phyloP scores from a whole-genome alignment of 805 yeast species.

The Saturnispora hagleri region DNA sequence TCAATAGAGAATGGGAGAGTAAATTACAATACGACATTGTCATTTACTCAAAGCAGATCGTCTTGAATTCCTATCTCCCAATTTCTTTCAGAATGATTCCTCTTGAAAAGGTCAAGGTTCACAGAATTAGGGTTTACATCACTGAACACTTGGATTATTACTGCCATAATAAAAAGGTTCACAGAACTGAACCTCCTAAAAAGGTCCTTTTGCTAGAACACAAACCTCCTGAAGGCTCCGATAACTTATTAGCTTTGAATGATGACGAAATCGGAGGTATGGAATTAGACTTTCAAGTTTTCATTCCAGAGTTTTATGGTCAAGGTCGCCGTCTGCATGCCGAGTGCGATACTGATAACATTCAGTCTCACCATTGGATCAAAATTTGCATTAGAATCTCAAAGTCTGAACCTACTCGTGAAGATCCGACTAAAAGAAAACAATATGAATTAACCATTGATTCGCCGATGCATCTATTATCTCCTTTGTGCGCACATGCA shows the following conservation, averaged over 20 bases:
- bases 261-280: slow-evolving; percentile 53
- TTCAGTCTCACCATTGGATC: slow-evolving; percentile 93
- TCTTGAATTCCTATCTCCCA: slow-evolving; percentile 77
- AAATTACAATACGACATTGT: slow-evolving; percentile 83
- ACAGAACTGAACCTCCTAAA: slow-evolving; percentile 82
- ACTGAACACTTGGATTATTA: slow-evolving; percentile 89
- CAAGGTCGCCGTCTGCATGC: slow-evolving; percentile 62
- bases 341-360: slow-evolving; percentile 69
- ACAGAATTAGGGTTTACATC: slow-evolving; percentile 73
- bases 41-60: slow-evolving; percentile 80
- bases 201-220: slow-evolving; percentile 77
- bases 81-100: slow-evolving; percentile 79
- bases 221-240: slow-evolving; percentile 45
- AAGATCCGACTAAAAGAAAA: slow-evolving; percentile 49
- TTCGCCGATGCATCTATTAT: slow-evolving; percentile 80
- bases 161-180: slow-evolving; percentile 78
- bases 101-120: slow-evolving; percentile 76
- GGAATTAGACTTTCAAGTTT: slow-evolving; percentile 81
- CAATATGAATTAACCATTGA: slow-evolving; percentile 94
- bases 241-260: slow-evolving; percentile 37
- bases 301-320: slow-evolving; percentile 61
- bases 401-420: slow-evolving; percentile 43
- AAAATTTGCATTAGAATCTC: slow-evolving; percentile 80
- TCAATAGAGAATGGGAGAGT: slow-evolving; percentile 89
- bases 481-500: slow-evolving; percentile 71